Evolutionary conservation across 805 yeast species (phyloP).

Genomic region (Ogataea pini): DNA sequence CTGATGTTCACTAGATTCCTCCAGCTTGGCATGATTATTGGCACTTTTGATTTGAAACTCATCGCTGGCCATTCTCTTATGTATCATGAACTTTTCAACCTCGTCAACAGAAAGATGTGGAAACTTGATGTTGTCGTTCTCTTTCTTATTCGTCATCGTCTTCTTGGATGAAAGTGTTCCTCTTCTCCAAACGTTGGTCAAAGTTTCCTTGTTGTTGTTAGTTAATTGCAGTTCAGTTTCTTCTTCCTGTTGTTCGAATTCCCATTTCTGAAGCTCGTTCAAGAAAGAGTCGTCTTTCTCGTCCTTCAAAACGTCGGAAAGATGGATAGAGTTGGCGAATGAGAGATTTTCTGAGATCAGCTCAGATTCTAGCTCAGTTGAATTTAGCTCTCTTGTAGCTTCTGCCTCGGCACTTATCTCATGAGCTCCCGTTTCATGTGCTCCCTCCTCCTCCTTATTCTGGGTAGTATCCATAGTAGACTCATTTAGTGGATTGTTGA

Average conservation of each 20-base stretch:
- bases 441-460: no score
- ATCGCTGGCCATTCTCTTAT: conserved; percentile 34
- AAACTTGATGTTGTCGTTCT: conserved; percentile 17
- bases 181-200: conserved; percentile 32
- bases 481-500: conserved; percentile 26
- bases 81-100: conserved; percentile 32
- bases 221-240: conserved; percentile 1
- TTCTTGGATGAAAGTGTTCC: conserved; percentile 28
- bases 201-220: conserved; percentile 20
- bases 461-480: conserved; percentile 18
- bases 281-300: conserved; percentile 43
- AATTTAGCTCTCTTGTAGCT: no score
- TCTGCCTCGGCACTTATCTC: no score
- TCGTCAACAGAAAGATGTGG: conserved; percentile 29
- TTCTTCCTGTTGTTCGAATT: conserved; percentile 18
- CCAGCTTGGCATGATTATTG: conserved; percentile 23
- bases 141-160: conserved; percentile 12
- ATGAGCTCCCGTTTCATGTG: no score
- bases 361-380: no score
- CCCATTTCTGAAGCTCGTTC: conserved; percentile 43
- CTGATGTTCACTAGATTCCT: conserved; percentile 12
- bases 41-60: conserved; percentile 33
- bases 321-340: conserved; percentile 18
- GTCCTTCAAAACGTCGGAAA: conserved; percentile 35
- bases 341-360: background rate